phyloP scores from a whole-genome alignment of 805 yeast genomes.

The Yamadazyma scolyti region DNA sequence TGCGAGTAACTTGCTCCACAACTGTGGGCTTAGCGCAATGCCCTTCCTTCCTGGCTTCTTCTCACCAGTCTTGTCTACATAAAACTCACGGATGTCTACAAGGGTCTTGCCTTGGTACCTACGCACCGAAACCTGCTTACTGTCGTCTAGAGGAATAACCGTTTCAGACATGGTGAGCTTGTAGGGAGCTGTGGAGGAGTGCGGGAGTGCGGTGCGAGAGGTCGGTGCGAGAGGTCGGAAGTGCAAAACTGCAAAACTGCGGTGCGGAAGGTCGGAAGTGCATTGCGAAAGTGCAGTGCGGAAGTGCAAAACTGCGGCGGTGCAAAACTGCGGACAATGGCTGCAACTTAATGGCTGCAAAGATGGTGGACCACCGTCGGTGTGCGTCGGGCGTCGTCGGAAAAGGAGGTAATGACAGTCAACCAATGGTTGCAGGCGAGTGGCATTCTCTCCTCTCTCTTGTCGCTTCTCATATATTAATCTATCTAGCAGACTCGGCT shows the following conservation, averaged over 20 bases:
- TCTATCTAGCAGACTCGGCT: background rate
- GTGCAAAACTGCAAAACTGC: too few relatives aligned
- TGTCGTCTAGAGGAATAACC: constrained; percentile 22
- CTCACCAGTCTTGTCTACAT: constrained; percentile 53
- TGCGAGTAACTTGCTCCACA: constrained; percentile 49
- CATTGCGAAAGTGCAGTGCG: too few relatives aligned
- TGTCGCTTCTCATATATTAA: background rate
- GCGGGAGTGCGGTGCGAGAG: background rate
- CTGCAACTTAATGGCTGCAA: too few relatives aligned
- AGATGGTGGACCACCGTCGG: too few relatives aligned
- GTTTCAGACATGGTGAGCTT: constrained; percentile 6
- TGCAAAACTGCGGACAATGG: too few relatives aligned
- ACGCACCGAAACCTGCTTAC: constrained; percentile 69
- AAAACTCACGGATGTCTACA: constrained; percentile 84
- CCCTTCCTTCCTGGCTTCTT: constrained; percentile 82
- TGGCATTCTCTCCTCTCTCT: too few relatives aligned
- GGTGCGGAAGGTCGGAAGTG: too few relatives aligned
- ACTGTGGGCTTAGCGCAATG: constrained; percentile 54
- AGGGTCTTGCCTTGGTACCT: constrained; percentile 62
- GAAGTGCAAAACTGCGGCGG: too few relatives aligned
- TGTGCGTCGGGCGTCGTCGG: too few relatives aligned
- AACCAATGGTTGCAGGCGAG: too few relatives aligned
- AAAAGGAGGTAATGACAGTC: too few relatives aligned
- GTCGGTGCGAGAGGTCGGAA: background rate
- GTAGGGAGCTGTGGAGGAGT: too few relatives aligned